A percentile compares a stretch with the other conserved stretches of the same genome.
These are phyloP conservation scores for Penicillium sp. DNA, from an alignment of 2,329 filamentous ascomycete genomes.

Conservation along the genomic window DNA sequence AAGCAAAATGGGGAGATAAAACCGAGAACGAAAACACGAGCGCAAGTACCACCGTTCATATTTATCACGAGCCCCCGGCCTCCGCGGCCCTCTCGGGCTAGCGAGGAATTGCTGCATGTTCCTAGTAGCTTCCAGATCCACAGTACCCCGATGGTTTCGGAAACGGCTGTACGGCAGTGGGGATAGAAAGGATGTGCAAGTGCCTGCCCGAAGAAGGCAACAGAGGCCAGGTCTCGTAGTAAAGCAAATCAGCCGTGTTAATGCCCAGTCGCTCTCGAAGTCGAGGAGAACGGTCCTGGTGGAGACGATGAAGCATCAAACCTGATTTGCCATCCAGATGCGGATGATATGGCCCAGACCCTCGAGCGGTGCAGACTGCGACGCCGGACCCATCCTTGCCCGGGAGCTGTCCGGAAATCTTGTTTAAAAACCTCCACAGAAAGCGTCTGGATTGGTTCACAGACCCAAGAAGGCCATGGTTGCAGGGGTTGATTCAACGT, in stretches of 20 bases:
- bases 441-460: not conserved
- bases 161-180: not conserved
- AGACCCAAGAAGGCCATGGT: not conserved
- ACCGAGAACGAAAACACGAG: not conserved
- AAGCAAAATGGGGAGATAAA: not conserved
- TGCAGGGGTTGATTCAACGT: slow-evolving; percentile 4
- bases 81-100: not conserved
- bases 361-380: not conserved
- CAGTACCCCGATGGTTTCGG: not conserved
- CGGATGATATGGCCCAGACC: not conserved
- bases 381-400: not conserved
- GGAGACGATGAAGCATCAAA: not conserved
- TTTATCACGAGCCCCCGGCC: not conserved
- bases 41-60: not conserved
- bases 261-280: not conserved
- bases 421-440: not conserved
- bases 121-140: slow-evolving; percentile 8
- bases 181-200: not conserved
- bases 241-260: slow-evolving; percentile 4
- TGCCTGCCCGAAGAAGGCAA: slow-evolving; percentile 3
- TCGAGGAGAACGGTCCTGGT: not conserved
- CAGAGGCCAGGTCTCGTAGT: not conserved
- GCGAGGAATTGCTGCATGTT: not conserved
- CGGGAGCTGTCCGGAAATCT: not conserved
- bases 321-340: not conserved